Evolutionary conservation across 257 asterid species (phyloP).

Genomic region (Striga asiatica): DNA sequence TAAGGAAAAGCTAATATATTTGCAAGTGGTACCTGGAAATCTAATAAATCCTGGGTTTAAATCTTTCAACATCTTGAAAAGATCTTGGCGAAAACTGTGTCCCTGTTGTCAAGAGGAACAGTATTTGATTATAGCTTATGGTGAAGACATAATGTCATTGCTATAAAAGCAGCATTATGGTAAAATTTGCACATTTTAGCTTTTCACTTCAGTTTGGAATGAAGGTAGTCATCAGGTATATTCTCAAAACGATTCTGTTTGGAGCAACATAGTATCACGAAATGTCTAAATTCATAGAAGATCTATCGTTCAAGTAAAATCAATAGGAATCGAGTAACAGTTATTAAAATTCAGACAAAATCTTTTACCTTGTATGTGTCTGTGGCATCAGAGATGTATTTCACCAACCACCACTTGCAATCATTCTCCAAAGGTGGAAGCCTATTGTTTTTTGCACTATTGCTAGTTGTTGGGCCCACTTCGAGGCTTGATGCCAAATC

Average conservation of each 20-base stretch:
- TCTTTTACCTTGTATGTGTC: constrained; percentile 88
- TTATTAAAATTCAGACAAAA: too few relatives aligned
- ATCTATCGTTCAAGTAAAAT: too few relatives aligned
- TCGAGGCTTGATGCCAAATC: too few relatives aligned
- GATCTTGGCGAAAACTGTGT: constrained; percentile 90
- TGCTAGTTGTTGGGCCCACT: too few relatives aligned
- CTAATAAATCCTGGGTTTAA: constrained; percentile 74
- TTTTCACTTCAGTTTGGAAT: background rate
- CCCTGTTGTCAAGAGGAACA: constrained; percentile 47
- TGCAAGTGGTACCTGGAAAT: constrained; percentile 65
- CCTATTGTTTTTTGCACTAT: too few relatives aligned
- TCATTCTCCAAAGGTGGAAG: too few relatives aligned
- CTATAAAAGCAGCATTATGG: background rate
- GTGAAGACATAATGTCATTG: background rate
- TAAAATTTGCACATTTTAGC: constrained; percentile 1
- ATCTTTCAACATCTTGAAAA: constrained; percentile 59
- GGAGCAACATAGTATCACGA: too few relatives aligned
- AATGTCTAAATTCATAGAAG: too few relatives aligned
- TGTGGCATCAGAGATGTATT: constrained; percentile 82
- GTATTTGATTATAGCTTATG: background rate
- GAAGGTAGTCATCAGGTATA: too few relatives aligned
- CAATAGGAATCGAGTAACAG: too few relatives aligned
- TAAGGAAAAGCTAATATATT: background rate
- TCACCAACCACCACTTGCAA: too few relatives aligned
- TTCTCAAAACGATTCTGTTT: too few relatives aligned